Evolutionary conservation across 208 protist genomes (phyloP), one percentile per base, ranked within the genome.

Genomic region (Crithidia expoeki): DNA sequence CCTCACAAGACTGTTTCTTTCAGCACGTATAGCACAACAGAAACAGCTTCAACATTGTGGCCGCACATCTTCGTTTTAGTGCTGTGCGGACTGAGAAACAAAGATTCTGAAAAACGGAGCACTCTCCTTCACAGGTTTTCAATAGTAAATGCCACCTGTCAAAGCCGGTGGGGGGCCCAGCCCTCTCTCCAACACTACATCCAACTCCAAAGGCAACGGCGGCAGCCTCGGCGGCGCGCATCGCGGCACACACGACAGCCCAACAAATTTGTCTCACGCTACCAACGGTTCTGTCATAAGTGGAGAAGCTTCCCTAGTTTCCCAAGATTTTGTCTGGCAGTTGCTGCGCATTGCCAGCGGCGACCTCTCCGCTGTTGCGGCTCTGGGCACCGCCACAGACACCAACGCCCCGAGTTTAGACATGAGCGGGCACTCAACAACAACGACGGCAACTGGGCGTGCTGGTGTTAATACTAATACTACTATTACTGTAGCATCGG

Each of bases 301-400:
- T 21, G 25, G 12, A 0, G 72, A 72, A 0, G 21, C 59, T 1
- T 47, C 58, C 28, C 50, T 77, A 4, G n/a, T 56, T 14, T 60
- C 72, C 11, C 46, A 40, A 4, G 72, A 71, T 19, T 34, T 57
- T 2, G 7, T 77, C 9, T 42, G 28, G 34, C 72, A 68, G 38
- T 64, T 77, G 27, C 60, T 77, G 27, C 7, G 57, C 47, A 55
- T 77, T 23, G 72, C 72, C 0, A 4, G 11, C 2, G 72, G 72
- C 7, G 64, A 77, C 25, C 62, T 77, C 32, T 47, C 64, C 38
- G 25, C 42, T 23, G 50, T 66, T n/a, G 25, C 47, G 25, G 30
- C 55, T 0, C 59, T 33, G 0, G 38, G 21, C 19, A 23, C 9
- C 40, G 11, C 23, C 2, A 33, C 50, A 16, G 46, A 60, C 21